A percentile compares a stretch with the other conserved stretches of the same genome.
phyloP scores from a whole-genome alignment of 805 yeast genomes.

The Metschnikowia gelsemii region DNA sequence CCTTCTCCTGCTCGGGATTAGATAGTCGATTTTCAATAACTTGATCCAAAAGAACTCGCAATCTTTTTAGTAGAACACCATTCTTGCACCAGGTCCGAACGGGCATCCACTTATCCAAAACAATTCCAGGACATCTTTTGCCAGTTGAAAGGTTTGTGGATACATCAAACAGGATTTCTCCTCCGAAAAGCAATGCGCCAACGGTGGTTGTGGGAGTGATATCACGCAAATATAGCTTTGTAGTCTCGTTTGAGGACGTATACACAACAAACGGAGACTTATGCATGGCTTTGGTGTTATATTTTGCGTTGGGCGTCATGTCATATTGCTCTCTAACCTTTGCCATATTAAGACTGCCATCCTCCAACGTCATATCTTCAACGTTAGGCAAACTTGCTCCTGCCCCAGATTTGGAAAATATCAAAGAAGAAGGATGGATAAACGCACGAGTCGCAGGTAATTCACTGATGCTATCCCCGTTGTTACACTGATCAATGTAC shows the following conservation, averaged over 20 bases:
- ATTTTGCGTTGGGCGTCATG: slow-evolving; percentile 37
- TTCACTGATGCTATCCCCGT: slow-evolving; percentile 12
- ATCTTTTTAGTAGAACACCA: slow-evolving; percentile 75
- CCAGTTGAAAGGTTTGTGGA: slow-evolving; percentile 40
- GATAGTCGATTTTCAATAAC: slow-evolving; percentile 63
- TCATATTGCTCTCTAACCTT: slow-evolving; percentile 36
- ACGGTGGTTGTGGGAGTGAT: slow-evolving; percentile 77
- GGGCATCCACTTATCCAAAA: slow-evolving; percentile 87
- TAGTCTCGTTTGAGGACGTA: slow-evolving; percentile 57
- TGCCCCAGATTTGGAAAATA: slow-evolving; percentile 49
- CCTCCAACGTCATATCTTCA: slow-evolving; percentile 35
- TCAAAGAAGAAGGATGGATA: slow-evolving; percentile 80
- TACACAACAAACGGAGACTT: slow-evolving; percentile 64
- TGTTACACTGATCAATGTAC: slow-evolving; percentile 26
- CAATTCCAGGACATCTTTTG: slow-evolving; percentile 74
- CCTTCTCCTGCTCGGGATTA: slow-evolving; percentile 24
- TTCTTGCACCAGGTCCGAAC: slow-evolving; percentile 91
- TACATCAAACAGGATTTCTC: slow-evolving; percentile 61
- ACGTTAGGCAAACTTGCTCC: slow-evolving; percentile 19
- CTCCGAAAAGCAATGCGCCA: slow-evolving; percentile 80
- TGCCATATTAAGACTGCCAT: slow-evolving; percentile 39
- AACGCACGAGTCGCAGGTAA: slow-evolving; percentile 72
- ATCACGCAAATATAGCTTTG: slow-evolving; percentile 68
- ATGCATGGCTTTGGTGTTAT: slow-evolving; percentile 30
- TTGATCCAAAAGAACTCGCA: slow-evolving; percentile 64